Evolutionary conservation across 129 eudicot species (phyloP), one percentile per base, ranked within the genome.

Genomic region (Arctium lappa): DNA sequence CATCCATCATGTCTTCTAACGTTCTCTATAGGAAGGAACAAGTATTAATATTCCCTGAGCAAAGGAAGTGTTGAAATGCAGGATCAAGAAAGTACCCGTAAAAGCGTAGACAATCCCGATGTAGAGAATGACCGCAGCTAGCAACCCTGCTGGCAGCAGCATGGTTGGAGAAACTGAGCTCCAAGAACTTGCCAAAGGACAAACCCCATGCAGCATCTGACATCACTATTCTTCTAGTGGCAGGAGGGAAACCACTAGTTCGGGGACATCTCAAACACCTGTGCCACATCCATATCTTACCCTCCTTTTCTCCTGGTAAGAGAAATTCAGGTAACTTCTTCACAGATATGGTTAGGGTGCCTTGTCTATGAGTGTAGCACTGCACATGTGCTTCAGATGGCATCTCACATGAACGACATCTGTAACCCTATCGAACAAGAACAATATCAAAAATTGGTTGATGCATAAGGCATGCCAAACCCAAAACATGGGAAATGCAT

Each of bases 151-250:
- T 93, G 66, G 99, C 99, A 74, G 99, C 99, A 71, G 97, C 98
- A 91, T 96, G 99, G 84, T 93, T 96, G 27, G 99, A 96, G 84
- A 96, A 96, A 76, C 99, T 96, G 48, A 96, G 95, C 86, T 96
- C 99, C 86, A 96, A 84, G 80, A 96, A 96, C 86, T 96, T 96
- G 63, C 99, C 99, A 46, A 96, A 96, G 37, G 99, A 96, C 86
- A 96, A 82, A 48, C 99, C 99, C 99, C 99, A 96, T 5, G 99
- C 99, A 79, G 99, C 99, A 89, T 96, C 99, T 72, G 99, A 96
- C 99, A 96, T 96, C 74, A 93, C 89, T 76, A 96, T 83, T 83
- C 99, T 90, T 80, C 94, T 87, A 69, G 99, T 96, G 72, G 99
- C 97, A 1, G 99, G 99, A 40, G 99, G 99, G 76, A 89, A 93